Base-by-base conservation (phyloP, 768 basidiomycete genomes). In the Artomyces pyxidatus region DNA sequence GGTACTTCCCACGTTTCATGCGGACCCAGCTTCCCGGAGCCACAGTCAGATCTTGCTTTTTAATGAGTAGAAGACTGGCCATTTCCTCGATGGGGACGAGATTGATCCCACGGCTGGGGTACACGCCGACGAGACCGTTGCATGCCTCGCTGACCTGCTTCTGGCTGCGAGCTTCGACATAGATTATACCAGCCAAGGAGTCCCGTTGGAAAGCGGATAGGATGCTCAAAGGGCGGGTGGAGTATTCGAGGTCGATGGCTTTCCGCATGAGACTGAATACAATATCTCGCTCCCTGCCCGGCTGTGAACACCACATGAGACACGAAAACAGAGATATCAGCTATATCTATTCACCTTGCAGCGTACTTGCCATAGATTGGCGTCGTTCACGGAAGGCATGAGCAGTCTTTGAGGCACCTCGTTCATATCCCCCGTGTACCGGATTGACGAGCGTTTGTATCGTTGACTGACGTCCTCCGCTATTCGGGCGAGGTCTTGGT, bases 71-170 rank as follows among this genome's bases (percentile, higher is more conserved):
- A 30, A 98, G 71, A 51, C 88, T 90, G 16, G 96, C 91, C 94
- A 98, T 98, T 71, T 99, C 96, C 59, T 94, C 88, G 50, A 97
- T 92, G 6, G 93, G 93, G 0, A 97, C 93, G 28, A 96, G 77
- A 17, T 76, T 75, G 53, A 91, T 80, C 14, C 88, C 88, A 44
- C 87, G 82, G 59, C 78, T 82, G 25, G 81, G 77, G 65, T 92
- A 99, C 47, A 98, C 81, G 45, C 94, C 96, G 44, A 98, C 88
- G 42, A 98, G 84, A 23, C 95, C 95, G 49, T 81, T 77, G 61
- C 89, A 80, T 6, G 95, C 94, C 49, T 84, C 76, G 54, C 74
- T 78, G 48, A 97, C 95, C 59, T 91, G 83, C 51, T 88, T 83
- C 26, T 91, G 76, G 53, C 86, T 86, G 43, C 86, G 80, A 8